Base-by-base conservation (phyloP, 192 early-diverging fungal species). In the Ambispora gerdemannii region DNA sequence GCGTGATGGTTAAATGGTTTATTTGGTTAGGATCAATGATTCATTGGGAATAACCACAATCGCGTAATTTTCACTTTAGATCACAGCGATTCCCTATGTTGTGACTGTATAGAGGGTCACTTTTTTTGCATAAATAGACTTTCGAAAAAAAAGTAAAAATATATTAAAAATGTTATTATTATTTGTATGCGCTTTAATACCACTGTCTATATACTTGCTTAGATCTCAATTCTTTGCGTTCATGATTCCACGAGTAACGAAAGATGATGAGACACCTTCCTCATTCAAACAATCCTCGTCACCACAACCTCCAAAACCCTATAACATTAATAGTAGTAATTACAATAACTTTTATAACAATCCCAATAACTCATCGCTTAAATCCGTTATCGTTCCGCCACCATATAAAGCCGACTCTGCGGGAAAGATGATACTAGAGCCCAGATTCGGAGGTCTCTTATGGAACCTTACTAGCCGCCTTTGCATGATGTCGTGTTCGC, bases 381-480 rank as follows among this genome's bases (percentile, higher is more conserved):
- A 67, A 31, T 31, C 30, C 0, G 55, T 70, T 22, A 33, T 55
- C 3, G 55, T 70, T 33, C 68, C 68, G 28, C 19, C 27, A 31
- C 68, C 68, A 55, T 70, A 60, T 49, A 59, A 49, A 59, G 34
- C 59, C 20, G 36, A 70, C 0, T 10, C 25, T 56, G 24, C 55
- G 55, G 56, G 68, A 4, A 56, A 50, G 15, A 70, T 70, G 68
- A 28, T 70, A 3, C 35, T 70, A 24, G 43, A 17, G 8, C 35
- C 55, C 24, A 19, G 7, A 20, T 20, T 10, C 28, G 49, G 8
- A 13, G 52, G 32, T 22, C 0, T 27, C 11, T 43, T 76, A 32
- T 82, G 81, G 81, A 66, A 74, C 28, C 3, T 60, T 11, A 52
- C 53, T 11, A 75, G 64, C 31, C 62, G 36, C 35, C 50, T 56